Evolutionary conservation across 305 asterid species (phyloP).

Genomic region (Fraxinus velutina): DNA sequence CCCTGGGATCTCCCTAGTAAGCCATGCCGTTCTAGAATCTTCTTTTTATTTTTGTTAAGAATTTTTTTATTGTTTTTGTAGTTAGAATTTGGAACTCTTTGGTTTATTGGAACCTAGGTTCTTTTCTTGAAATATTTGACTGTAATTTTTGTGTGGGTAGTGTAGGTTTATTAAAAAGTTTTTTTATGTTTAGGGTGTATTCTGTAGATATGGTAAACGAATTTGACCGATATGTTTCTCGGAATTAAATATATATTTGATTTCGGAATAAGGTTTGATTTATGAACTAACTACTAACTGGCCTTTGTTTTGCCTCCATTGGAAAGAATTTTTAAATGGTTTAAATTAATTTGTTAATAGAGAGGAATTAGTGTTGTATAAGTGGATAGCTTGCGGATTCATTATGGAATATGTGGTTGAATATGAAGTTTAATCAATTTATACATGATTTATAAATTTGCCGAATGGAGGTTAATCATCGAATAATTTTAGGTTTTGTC

Average conservation of each 20-base stretch:
- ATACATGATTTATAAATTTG: neutral
- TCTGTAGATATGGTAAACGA: neutral
- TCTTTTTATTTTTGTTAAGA: neutral
- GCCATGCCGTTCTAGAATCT: neutral
- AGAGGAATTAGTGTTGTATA: neutral
- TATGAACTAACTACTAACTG: neutral
- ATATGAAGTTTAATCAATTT: neutral
- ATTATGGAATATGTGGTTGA: neutral
- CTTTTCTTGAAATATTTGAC: neutral
- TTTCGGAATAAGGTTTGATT: neutral
- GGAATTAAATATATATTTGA: neutral
- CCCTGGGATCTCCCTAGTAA: conserved; percentile 99
- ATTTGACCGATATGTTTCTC: neutral
- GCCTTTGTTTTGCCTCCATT: neutral
- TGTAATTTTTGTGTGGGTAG: neutral
- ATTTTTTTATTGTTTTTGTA: neutral
- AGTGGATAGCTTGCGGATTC: neutral
- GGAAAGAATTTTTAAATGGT: neutral
- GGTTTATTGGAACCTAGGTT: neutral
- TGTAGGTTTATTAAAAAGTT: neutral
- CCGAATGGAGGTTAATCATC: neutral
- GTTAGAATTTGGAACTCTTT: neutral
- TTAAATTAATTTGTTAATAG: neutral
- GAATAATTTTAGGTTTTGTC: neutral
- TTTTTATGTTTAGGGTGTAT: neutral